Evolutionary conservation across 1,284 basidiomycete species (phyloP), one percentile per base, ranked within the genome.

Genomic region (Neolentinus lepideus): DNA sequence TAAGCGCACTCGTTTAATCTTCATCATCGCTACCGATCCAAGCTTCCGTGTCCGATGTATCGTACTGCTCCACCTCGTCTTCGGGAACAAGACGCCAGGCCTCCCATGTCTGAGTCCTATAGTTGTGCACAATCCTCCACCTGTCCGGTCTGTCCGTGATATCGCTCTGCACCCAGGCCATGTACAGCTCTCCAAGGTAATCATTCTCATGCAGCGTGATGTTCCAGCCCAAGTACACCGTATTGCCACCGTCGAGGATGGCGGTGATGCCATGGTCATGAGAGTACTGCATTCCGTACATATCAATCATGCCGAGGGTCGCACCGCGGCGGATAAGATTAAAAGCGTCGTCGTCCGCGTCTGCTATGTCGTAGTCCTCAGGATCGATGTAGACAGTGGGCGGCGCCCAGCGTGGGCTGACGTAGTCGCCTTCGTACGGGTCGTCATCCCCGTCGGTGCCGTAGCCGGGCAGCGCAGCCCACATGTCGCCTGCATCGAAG

Each of bases 221-320:
- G 60, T 87, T 88, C 83, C 83, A 88, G 3, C 85, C 86, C 9
- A 88, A 71, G 60, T 74, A 81, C 10, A 86, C 62, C 29, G 75
- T 67, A 62, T 71, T 73, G n/a, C 67, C 69, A 43, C 70, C 70
- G 53, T 67, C 21, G 73, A 68, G 73, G 52, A 78, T 57, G 25
- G 66, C 69, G 3, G 56, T 57, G 16, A 88, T 71, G 1, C 85
- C 85, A 2, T 71, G 67, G 11, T 65, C 58, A 61, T 83, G 83
- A 0, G 65, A 62, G 62, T 88, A 88, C 14, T 69, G 65, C 72
- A 88, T 77, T 10, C 75, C 66, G 60, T 75, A 86, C 24, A 69
- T 67, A 26, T 75, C 70, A 51, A 86, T 74, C 84, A 88, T 85
- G 51, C 71, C 74, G 52, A 73, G 58, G 0, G 80, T 79, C 54